Percentiles rank a stretch among this genome's conserved stretches.
These are phyloP conservation scores for Petunia secreta DNA, from an alignment of 257 asterid species.

Conservation along the genomic window DNA sequence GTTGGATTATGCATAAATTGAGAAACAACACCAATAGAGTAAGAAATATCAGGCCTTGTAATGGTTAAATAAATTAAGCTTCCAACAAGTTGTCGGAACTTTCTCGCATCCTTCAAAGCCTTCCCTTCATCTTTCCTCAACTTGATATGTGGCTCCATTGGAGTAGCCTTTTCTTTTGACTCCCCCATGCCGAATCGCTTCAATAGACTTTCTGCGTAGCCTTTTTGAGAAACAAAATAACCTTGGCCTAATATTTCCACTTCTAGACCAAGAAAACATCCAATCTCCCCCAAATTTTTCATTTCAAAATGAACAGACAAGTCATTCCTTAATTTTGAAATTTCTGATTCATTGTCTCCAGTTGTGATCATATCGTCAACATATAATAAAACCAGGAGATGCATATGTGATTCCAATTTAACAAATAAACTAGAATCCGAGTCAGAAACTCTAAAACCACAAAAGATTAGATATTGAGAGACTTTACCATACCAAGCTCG, in stretches of 20 bases:
- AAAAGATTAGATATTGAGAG: constrained; percentile 31
- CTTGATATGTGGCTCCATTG: not conserved
- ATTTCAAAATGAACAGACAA: constrained; percentile 27
- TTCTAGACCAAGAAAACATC: constrained; percentile 17
- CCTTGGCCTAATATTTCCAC: not conserved
- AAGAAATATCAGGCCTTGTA: constrained; percentile 29
- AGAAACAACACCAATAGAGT: not conserved
- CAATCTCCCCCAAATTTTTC: no score
- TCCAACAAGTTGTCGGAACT: constrained; percentile 27
- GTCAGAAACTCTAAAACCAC: constrained; percentile 28
- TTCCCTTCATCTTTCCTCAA: constrained; percentile 22
- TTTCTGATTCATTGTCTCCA: constrained; percentile 21
- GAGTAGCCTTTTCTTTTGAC: no score
- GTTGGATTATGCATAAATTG: not conserved
- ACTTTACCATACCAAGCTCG: constrained; percentile 33
- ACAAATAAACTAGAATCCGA: constrained; percentile 36
- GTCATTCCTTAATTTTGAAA: constrained; percentile 23
- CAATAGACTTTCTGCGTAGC: constrained; percentile 18
- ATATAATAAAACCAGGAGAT: not conserved
- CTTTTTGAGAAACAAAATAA: constrained; percentile 28
- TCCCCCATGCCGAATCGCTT: constrained; percentile 18
- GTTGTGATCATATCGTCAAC: constrained; percentile 32
- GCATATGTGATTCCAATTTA: constrained; percentile 17
- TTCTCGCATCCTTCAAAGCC: not conserved
- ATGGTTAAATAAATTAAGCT: not conserved